Base-by-base conservation (phyloP, 768 basidiomycete species). In the Dendrothele bispora region DNA sequence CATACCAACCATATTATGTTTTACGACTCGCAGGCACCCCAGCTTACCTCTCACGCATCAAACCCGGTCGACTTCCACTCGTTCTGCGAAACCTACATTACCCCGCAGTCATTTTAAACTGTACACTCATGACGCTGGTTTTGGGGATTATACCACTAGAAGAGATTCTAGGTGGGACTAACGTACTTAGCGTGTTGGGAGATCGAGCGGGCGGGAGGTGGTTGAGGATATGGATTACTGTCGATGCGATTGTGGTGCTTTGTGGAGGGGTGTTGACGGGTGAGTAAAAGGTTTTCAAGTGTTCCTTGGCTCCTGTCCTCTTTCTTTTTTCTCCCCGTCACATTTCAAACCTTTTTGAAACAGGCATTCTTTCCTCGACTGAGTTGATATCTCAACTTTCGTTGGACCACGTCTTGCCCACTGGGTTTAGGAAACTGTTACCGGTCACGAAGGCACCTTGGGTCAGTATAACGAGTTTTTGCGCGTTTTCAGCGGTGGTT, bases 181-280 rank as follows among this genome's bases (percentile, higher is more conserved):
- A 89, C 55, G 72, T 88, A 2, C 72, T 90, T 8, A 82, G 82
- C 52, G 53, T 80, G n/a, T 68, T 90, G 6, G 86, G 84, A 0
- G 63, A 84, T 55, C 62, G 60, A 55, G 84, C 70, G 1, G 82
- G 76, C 1, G 83, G 84, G 1, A 65, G 59, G 12, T 88, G 84
- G 84, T 57, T 90, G 20, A 68, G 84, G 14, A 72, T 71, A 11
- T 79, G 78, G 72, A 68, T 87, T 10, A 84, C 81, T 1, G 71
- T 79, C 0, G 87, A 91, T 54, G 84, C 86, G 3, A 72, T 83
- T 37, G 60, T 85, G n/a, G 87, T 88, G 12, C 72, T 90, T 2
- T 84, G 81, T 47, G 86, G 84, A 2, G 86, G 85, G 1, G 80
- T 88, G 22, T 69, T 89, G 7, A 83, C 85, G 32, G 86, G 87